Conservation (phyloP, 192 early-diverging fungal species). For the Helicostylum pulchrum region DNA sequence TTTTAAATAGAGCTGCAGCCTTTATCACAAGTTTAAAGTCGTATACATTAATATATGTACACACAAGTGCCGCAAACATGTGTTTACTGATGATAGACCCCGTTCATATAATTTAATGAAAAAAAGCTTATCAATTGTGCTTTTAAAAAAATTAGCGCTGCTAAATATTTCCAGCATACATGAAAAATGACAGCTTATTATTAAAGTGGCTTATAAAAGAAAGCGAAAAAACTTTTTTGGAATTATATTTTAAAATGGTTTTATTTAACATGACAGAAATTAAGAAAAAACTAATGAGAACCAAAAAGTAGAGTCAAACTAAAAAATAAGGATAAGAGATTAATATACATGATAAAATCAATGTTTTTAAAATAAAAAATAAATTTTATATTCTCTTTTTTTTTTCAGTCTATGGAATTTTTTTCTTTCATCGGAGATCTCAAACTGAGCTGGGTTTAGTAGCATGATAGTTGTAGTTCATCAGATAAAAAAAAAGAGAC, state of each 20-base stretch:
- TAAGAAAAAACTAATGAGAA: background rate
- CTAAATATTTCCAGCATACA: no score
- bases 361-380: background rate
- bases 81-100: no score
- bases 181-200: no score
- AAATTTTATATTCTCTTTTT: constrained; percentile 1
- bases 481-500: no score
- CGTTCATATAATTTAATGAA: no score
- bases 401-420: constrained; percentile 12
- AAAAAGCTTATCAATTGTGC: no score
- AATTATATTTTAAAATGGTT: background rate
- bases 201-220: no score
- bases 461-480: constrained; percentile 1
- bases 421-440: constrained; percentile 16
- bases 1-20: no score
- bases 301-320: background rate
- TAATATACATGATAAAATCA: background rate
- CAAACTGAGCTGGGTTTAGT: constrained; percentile 22
- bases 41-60: no score
- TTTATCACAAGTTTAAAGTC: no score
- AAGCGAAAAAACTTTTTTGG: background rate
- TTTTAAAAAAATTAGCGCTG: no score
- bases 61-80: no score
- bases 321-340: background rate
- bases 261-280: background rate